These are phyloP conservation scores for Candida michaelii DNA, from an alignment of 805 yeast genomes.

Conservation along the genomic window DNA sequence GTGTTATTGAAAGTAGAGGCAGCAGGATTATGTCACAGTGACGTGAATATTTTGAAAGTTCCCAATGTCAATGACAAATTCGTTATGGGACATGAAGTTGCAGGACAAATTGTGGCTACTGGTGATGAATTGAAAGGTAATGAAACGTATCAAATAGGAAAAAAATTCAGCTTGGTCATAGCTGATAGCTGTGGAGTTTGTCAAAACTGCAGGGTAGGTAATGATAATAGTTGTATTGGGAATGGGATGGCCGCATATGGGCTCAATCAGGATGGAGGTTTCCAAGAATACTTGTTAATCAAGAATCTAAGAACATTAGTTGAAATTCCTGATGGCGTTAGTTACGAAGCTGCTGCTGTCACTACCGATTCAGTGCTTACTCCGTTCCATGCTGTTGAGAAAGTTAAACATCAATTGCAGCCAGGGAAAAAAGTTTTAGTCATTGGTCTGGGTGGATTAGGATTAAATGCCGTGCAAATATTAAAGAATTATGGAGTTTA, in stretches of 20 bases:
- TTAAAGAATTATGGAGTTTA: slow-evolving; percentile 30
- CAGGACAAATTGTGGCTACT: slow-evolving; percentile 34
- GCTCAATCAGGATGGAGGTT: slow-evolving; percentile 40
- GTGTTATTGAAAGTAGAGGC: slow-evolving; percentile 42
- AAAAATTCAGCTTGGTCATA: slow-evolving; percentile 30
- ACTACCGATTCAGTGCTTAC: slow-evolving; percentile 44
- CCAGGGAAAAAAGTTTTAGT: slow-evolving; percentile 39
- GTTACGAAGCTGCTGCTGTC: slow-evolving; percentile 40
- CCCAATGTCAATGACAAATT: slow-evolving; percentile 25
- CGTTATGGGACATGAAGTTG: slow-evolving; percentile 48
- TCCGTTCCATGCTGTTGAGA: slow-evolving; percentile 42
- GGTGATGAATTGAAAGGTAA: slow-evolving; percentile 26
- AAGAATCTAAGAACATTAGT: slow-evolving; percentile 34
- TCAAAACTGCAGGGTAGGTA: slow-evolving; percentile 32
- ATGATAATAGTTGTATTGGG: slow-evolving; percentile 30
- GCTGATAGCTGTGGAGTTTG: slow-evolving; percentile 36
- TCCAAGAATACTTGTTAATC: slow-evolving; percentile 38
- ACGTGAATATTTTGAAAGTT: slow-evolving; percentile 34
- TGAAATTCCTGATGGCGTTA: slow-evolving; percentile 40
- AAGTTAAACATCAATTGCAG: slow-evolving; percentile 24
- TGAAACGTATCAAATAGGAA: slow-evolving; percentile 27
- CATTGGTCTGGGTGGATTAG: slow-evolving; percentile 45
- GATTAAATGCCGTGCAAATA: slow-evolving; percentile 44
- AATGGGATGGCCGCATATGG: slow-evolving; percentile 30
- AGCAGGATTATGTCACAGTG: slow-evolving; percentile 45